phyloP scores from a whole-genome alignment of 371 early-diverging fungal species.

The Capniomyces stellatus region DNA sequence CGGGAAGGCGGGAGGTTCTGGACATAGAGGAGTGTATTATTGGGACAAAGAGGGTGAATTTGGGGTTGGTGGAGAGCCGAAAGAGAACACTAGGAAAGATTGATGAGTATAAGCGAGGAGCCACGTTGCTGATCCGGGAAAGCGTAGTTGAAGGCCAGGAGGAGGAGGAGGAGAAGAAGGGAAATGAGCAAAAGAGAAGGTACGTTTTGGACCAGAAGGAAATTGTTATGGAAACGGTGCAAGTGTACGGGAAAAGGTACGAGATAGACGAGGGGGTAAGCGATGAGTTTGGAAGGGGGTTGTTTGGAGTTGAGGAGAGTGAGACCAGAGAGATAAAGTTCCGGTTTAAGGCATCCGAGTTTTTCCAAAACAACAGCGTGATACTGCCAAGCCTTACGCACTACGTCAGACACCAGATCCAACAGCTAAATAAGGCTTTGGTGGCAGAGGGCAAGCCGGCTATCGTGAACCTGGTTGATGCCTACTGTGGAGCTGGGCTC shows the following conservation, averaged over 20 bases:
- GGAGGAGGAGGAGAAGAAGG: constrained; percentile 4
- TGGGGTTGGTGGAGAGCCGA: constrained; percentile 14
- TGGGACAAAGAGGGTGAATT: constrained; percentile 33
- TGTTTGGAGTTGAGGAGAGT: constrained; percentile 9
- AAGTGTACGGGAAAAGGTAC: neutral
- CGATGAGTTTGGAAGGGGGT: neutral
- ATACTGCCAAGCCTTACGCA: constrained; percentile 34
- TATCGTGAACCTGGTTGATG: constrained; percentile 34
- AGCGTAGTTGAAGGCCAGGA: constrained; percentile 17
- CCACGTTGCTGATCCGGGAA: constrained; percentile 34
- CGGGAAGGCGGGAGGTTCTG: constrained; percentile 32
- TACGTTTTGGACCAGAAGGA: neutral
- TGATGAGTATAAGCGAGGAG: constrained; percentile 29
- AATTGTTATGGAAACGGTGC: neutral
- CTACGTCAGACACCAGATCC: constrained; percentile 28
- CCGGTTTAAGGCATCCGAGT: constrained; percentile 29
- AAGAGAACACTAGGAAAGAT: constrained; percentile 18
- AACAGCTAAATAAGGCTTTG: constrained; percentile 6
- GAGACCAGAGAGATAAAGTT: constrained; percentile 19
- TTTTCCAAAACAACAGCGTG: constrained; percentile 46
- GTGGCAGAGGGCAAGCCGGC: constrained; percentile 7
- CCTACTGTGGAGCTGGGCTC: constrained; percentile 50
- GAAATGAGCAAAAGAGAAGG: neutral
- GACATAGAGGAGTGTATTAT: constrained; percentile 45
- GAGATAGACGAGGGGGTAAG: no score